A percentile compares a stretch with the other conserved stretches of the same genome.
phyloP scores from a whole-genome alignment of 495 filamentous ascomycete species.

The Aspergillus kassunensis region DNA sequence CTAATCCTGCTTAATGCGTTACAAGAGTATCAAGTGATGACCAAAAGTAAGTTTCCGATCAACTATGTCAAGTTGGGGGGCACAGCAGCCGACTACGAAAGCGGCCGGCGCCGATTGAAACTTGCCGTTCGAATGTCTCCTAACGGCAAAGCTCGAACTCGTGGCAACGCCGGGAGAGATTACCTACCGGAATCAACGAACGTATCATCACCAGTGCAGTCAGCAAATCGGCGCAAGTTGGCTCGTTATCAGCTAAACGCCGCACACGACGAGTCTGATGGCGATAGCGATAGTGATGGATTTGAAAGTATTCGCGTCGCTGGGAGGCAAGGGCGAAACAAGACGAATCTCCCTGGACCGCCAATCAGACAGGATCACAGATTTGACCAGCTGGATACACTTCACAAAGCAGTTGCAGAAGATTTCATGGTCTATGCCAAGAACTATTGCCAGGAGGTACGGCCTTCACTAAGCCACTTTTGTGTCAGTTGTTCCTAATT shows the following conservation, averaged over 20 bases:
- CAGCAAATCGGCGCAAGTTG: conserved; percentile 44
- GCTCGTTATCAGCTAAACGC: conserved; percentile 23
- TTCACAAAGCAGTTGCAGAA: conserved; percentile 61
- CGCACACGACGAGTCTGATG: conserved; percentile 38
- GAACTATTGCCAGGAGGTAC: conserved; percentile 54
- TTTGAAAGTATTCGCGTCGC: conserved; percentile 58
- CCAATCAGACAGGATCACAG: conserved; percentile 71
- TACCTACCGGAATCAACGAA: conserved; percentile 68
- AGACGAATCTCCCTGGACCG: conserved; percentile 48
- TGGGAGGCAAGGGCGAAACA: conserved; percentile 34
- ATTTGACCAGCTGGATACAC: conserved; percentile 54
- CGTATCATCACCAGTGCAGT: conserved; percentile 76
- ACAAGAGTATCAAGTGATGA: conserved; percentile 59
- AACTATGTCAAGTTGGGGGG: conserved; percentile 58
- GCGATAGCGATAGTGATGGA: conserved; percentile 53
- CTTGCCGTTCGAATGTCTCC: conserved; percentile 58
- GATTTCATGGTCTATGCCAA: conserved; percentile 64
- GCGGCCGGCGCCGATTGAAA: conserved; percentile 49
- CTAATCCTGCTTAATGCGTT: conserved; percentile 53
- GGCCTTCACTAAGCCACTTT: not conserved
- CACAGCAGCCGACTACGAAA: conserved; percentile 49
- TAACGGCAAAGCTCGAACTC: conserved; percentile 35
- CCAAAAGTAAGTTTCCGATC: conserved; percentile 53
- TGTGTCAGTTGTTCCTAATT: conserved; percentile 14
- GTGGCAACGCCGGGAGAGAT: conserved; percentile 26